Evolutionary conservation across 371 early-diverging fungal genomes (phyloP).

Genomic region (Rhizopus stolonifer): DNA sequence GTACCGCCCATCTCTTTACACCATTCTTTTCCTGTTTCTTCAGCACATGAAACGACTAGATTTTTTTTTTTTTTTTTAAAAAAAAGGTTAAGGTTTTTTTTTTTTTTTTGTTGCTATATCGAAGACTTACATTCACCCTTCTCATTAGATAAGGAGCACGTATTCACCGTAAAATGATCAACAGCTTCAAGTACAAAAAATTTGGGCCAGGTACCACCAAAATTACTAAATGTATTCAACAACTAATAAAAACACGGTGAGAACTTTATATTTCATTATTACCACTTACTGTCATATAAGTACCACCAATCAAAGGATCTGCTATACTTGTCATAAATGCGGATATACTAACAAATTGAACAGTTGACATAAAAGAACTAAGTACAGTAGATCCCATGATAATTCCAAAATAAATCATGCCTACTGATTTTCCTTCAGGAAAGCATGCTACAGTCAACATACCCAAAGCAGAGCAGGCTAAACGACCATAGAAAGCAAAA

Average conservation of each 20-base stretch:
- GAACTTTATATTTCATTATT: no score
- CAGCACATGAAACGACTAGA: constrained; percentile 53
- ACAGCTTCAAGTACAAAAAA: constrained; percentile 93
- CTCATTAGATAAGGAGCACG: constrained; percentile 50
- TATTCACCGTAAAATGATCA: constrained; percentile 83
- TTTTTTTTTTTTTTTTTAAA: not conserved
- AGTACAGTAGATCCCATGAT: constrained; percentile 83
- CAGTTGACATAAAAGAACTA: constrained; percentile 87
- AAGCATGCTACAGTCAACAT: constrained; percentile 82
- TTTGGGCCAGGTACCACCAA: constrained; percentile 97
- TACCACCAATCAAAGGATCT: constrained; percentile 96
- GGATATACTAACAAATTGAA: constrained; percentile 94
- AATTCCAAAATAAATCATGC: constrained; percentile 72
- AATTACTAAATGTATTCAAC: constrained; percentile 91
- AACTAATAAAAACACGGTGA: constrained; percentile 58
- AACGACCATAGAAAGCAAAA: constrained; percentile 84
- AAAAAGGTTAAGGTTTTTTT: not conserved
- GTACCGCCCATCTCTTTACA: constrained; percentile 72
- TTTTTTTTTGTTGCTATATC: not conserved
- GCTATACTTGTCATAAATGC: constrained; percentile 93
- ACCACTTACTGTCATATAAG: constrained; percentile 90
- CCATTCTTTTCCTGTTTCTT: constrained; percentile 57
- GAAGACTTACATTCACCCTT: constrained; percentile 35
- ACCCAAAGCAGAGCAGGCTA: constrained; percentile 76
- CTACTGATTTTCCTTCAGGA: constrained; percentile 69